Conservation (phyloP, 129 eudicot genomes). For the Deinandra increscens region DNA sequence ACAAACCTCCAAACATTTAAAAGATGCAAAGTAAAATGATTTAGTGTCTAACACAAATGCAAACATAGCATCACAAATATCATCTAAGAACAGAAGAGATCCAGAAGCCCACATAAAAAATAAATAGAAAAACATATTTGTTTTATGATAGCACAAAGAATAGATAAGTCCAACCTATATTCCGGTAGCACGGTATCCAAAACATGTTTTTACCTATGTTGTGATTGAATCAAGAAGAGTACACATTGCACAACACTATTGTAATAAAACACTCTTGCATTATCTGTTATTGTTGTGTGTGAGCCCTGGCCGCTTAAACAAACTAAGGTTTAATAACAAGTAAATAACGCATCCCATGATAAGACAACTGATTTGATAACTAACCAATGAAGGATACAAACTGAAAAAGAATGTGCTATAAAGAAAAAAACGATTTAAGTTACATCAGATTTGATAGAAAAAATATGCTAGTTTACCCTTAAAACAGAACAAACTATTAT, state of each 20-base stretch:
- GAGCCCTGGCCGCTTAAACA: not conserved
- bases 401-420: slow-evolving; percentile 1
- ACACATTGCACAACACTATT: not conserved
- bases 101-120: slow-evolving; percentile 5
- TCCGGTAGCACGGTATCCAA: not conserved
- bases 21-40: not conserved
- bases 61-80: slow-evolving; percentile 10
- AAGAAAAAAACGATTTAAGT: not conserved
- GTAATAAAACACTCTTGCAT: not conserved
- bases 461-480: not conserved
- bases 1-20: slow-evolving; percentile 5
- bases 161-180: not conserved
- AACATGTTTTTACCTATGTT: not conserved
- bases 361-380: not conserved
- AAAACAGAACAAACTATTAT: slow-evolving; percentile 13
- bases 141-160: not conserved
- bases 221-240: not conserved
- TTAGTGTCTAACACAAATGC: not conserved
- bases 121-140: not conserved
- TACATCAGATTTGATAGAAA: slow-evolving; percentile 16
- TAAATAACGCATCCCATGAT: not conserved
- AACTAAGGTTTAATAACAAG: not conserved
- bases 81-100: slow-evolving; percentile 7
- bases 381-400: slow-evolving; percentile 8
- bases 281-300: not conserved